Evolutionary conservation across 2,329 filamentous ascomycete genomes (phyloP).

Genomic region (Ascocoryne sarcoides): DNA sequence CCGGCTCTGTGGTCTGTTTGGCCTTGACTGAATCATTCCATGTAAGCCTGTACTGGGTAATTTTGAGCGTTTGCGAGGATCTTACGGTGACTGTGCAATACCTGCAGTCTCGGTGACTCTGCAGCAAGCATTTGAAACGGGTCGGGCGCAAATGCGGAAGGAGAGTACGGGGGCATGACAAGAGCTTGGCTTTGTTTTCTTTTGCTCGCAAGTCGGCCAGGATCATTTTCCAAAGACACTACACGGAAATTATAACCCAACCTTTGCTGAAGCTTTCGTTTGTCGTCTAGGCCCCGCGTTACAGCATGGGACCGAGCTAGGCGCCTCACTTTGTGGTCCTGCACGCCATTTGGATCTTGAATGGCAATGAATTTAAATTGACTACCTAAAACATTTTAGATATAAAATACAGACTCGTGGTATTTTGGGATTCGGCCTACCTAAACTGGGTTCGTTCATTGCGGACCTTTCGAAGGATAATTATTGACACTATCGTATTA

Average conservation of each 20-base stretch:
- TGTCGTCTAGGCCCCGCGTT: slow-evolving; percentile 22
- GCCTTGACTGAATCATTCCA: slow-evolving; percentile 18
- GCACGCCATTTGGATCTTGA: slow-evolving; percentile 15
- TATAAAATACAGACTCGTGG: not conserved
- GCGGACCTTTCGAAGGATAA: not conserved
- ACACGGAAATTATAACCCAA: slow-evolving; percentile 23
- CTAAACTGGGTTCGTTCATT: too few species aligned
- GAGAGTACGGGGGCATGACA: not conserved
- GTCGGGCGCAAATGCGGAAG: slow-evolving; percentile 6
- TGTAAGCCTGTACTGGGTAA: slow-evolving; percentile 4
- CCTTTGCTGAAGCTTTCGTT: slow-evolving; percentile 25
- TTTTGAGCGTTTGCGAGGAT: slow-evolving; percentile 1
- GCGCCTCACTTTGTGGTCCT: slow-evolving; percentile 17
- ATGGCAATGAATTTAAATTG: slow-evolving; percentile 18
- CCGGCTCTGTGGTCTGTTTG: slow-evolving; percentile 26
- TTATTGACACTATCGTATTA: slow-evolving; percentile 1
- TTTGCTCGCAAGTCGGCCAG: slow-evolving; percentile 1
- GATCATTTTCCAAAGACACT: slow-evolving; percentile 7
- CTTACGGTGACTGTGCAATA: slow-evolving; percentile 17
- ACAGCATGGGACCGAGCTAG: slow-evolving; percentile 28
- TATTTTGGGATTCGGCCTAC: not conserved
- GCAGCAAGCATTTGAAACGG: slow-evolving; percentile 20
- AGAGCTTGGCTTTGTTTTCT: slow-evolving; percentile 3
- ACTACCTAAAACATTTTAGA: slow-evolving; percentile 1
- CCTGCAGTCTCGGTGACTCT: slow-evolving; percentile 19